Evolutionary conservation across 2,329 filamentous ascomycete species (phyloP).

Genomic region (Chrysoporthe austroafricana): DNA sequence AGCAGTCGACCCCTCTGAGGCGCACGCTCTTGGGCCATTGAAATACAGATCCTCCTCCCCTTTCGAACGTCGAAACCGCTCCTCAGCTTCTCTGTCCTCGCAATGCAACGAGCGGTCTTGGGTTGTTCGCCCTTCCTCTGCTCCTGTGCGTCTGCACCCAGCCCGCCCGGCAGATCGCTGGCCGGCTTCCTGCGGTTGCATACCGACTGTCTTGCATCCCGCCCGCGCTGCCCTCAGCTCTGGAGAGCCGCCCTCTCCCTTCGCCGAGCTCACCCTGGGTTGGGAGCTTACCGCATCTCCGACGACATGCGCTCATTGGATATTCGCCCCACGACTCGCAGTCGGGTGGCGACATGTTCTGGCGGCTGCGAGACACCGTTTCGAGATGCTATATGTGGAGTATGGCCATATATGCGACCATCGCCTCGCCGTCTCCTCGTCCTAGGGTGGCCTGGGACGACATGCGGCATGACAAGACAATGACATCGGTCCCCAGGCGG

Average conservation of each 20-base stretch:
- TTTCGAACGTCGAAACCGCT: not conserved
- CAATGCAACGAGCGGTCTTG: not conserved
- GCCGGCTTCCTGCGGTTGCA: not conserved
- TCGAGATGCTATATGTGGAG: too few relatives aligned
- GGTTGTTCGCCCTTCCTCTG: not conserved
- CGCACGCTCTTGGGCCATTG: not conserved
- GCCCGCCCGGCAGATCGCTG: not conserved
- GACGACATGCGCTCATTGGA: not conserved
- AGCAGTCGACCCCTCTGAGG: slow-evolving; percentile 4
- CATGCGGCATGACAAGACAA: not conserved
- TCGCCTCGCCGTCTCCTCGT: too few relatives aligned
- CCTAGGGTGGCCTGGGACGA: not conserved
- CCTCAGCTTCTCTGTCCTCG: not conserved
- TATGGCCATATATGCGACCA: too few relatives aligned
- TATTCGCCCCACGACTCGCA: not conserved
- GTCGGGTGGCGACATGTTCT: not conserved
- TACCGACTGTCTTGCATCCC: slow-evolving; percentile 6
- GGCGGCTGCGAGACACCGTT: not conserved
- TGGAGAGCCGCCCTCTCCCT: not conserved
- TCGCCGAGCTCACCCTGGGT: not conserved
- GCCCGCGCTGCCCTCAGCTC: not conserved
- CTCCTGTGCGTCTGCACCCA: not conserved
- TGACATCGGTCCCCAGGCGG: not conserved
- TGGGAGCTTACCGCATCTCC: not conserved
- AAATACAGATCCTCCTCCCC: slow-evolving; percentile 8